A percentile compares a stretch with the other conserved stretches of the same genome.
phyloP scores from a whole-genome alignment of 2,329 filamentous ascomycete species.

The Byssothecium circinans region DNA sequence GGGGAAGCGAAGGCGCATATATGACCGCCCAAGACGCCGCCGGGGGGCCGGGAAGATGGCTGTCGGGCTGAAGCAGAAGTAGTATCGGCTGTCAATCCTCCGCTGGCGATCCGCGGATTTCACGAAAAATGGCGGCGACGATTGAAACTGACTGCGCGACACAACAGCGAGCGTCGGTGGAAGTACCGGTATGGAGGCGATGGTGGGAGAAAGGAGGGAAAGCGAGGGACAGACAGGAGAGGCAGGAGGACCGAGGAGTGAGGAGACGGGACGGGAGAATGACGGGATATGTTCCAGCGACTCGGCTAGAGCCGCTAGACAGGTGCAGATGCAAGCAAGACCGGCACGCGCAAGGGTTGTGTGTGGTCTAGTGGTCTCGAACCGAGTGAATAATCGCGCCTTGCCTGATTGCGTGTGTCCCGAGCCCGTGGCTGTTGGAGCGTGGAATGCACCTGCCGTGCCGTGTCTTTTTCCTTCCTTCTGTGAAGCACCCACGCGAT shows the following conservation, averaged over 20 bases:
- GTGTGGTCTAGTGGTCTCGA: conserved; percentile 4
- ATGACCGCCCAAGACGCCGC: conserved; percentile 7
- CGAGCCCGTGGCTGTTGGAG: background rate
- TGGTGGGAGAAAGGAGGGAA: conserved; percentile 5
- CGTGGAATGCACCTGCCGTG: no score
- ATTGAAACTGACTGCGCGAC: background rate
- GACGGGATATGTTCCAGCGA: background rate
- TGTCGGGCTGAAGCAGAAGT: conserved; percentile 24
- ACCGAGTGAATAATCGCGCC: conserved; percentile 6
- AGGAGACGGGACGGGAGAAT: conserved; percentile 8
- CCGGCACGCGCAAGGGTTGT: background rate
- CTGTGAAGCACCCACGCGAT: no score
- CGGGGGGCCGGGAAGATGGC: conserved; percentile 21
- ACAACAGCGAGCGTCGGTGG: background rate
- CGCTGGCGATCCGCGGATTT: background rate
- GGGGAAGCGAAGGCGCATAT: conserved; percentile 22
- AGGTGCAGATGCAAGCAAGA: background rate
- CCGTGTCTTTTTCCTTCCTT: no score
- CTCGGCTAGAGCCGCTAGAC: background rate
- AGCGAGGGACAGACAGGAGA: background rate
- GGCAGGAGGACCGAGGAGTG: conserved; percentile 11
- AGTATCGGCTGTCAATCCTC: conserved; percentile 8
- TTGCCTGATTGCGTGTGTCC: conserved; percentile 5
- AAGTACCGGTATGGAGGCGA: background rate
- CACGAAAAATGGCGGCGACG: background rate